These are phyloP conservation scores for Trametes cinnabarina DNA, from an alignment of 768 basidiomycete genomes.

Conservation along the genomic window DNA sequence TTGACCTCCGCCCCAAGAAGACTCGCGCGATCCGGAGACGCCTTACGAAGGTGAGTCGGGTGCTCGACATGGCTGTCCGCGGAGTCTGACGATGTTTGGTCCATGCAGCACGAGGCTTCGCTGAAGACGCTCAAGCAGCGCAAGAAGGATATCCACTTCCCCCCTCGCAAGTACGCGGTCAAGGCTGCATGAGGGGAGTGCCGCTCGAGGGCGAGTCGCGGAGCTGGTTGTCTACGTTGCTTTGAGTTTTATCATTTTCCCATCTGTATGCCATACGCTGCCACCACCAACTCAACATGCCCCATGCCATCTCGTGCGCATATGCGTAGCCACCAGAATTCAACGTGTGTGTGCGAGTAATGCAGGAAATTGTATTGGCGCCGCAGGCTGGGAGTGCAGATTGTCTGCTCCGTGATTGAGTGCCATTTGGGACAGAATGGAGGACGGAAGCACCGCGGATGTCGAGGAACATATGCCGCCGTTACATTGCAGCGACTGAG, in stretches of 20 bases:
- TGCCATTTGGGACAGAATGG: neutral
- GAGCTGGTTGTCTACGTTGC: constrained; percentile 26
- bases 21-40: constrained; percentile 97
- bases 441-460: neutral
- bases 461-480: neutral
- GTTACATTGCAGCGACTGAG: too few species aligned
- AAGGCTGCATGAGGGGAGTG: constrained; percentile 60
- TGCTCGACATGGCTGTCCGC: constrained; percentile 7
- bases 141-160: constrained; percentile 96
- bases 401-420: neutral
- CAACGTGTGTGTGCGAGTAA: constrained; percentile 5
- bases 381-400: neutral
- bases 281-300: constrained; percentile 35
- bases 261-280: constrained; percentile 40
- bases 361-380: neutral
- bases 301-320: constrained; percentile 27
- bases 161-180: constrained; percentile 90
- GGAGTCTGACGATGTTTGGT: neutral
- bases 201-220: constrained; percentile 14
- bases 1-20: constrained; percentile 97
- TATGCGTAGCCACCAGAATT: constrained; percentile 13
- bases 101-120: constrained; percentile 70
- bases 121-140: constrained; percentile 88
- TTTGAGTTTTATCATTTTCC: constrained; percentile 29
- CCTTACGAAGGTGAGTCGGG: constrained; percentile 68